Percentiles rank a stretch among this genome's conserved stretches.
phyloP scores from a whole-genome alignment of 768 basidiomycete species.

The Boletellus ananiceps region DNA sequence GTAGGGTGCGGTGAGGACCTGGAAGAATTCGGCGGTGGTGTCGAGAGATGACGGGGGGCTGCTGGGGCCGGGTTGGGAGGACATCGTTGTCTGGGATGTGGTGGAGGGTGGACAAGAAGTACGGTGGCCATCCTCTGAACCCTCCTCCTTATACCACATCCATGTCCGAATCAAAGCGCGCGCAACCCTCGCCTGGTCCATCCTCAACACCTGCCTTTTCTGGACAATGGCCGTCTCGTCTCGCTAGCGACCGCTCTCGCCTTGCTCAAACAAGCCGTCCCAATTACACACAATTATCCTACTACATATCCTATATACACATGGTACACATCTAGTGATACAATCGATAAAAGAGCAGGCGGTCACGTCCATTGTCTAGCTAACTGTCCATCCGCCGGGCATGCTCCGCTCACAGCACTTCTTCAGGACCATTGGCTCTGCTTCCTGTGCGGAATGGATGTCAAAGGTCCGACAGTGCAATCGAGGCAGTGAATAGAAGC shows the following conservation, averaged over 20 bases:
- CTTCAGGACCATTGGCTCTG: slow-evolving; percentile 6
- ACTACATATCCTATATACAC: slow-evolving; percentile 16
- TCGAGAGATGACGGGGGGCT: slow-evolving; percentile 14
- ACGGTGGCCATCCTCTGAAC: slow-evolving; percentile 10
- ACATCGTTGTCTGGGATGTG: slow-evolving; percentile 10
- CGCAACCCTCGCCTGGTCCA: slow-evolving; percentile 7
- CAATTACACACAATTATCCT: slow-evolving; percentile 5
- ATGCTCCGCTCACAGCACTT: slow-evolving; percentile 33
- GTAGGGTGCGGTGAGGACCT: slow-evolving; percentile 27
- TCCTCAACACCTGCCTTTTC: slow-evolving; percentile 34
- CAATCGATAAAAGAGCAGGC: slow-evolving; percentile 6
- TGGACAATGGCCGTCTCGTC: slow-evolving; percentile 23
- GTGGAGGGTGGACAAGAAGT: not conserved
- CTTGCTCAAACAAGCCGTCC: slow-evolving; percentile 3
- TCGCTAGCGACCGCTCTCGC: slow-evolving; percentile 22
- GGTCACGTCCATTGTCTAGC: slow-evolving; percentile 6
- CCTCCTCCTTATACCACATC: slow-evolving; percentile 20
- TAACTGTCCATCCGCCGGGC: slow-evolving; percentile 40
- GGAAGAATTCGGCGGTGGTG: slow-evolving; percentile 27
- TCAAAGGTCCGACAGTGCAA: slow-evolving; percentile 18
- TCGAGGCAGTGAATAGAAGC: slow-evolving; percentile 25
- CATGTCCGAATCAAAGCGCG: slow-evolving; percentile 25
- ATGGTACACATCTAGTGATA: slow-evolving; percentile 9
- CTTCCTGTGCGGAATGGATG: slow-evolving; percentile 15
- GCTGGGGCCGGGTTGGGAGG: slow-evolving; percentile 16